Evolutionary conservation across 1,284 basidiomycete genomes (phyloP), one percentile per base, ranked within the genome.

Genomic region (Rhodotorula sp.): DNA sequence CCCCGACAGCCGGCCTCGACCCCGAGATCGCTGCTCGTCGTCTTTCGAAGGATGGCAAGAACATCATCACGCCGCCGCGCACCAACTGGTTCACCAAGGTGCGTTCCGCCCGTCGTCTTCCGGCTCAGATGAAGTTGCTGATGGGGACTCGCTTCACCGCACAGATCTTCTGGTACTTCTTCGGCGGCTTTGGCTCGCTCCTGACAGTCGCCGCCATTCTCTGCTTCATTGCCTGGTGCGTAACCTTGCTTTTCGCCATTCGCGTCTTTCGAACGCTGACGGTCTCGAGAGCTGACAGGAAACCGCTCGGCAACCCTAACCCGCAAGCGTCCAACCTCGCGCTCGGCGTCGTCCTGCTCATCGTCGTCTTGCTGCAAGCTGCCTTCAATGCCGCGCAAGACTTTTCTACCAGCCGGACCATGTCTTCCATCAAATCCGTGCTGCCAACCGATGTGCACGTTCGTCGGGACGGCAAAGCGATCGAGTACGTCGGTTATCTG

Each of bases 131-230:
- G 3, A 6, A 10, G 18, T 37, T 1, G 12, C 15, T 37, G 6
- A 37, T 12, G 37, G 8, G 37, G 37, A 37, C 37, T 37, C 37
- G 17, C 24, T 49, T 24, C 29, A n/a, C 18, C 3, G 29, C 26
- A 0, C 79, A 78, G 69, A 71, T 82, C 75, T 70, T 84, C 60
- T 77, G 77, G 44, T 84, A 83, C 78, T 72, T 83, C 29, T 82
- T 85, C 64, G 83, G 83, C 46, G 84, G 84, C 1, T 86, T 87
- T 72, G 87, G 87, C 2, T 84, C 83, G 56, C 80, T 89, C 33
- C 82, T 89, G 30, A 80, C 87, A 61, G 81, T 82, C 33, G 87
- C 84, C 55, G 78, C 80, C 33, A 79, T 84, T 60, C 77, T 84
- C 60, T 82, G 81, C 74, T 83, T 83, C 77, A 80, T 84, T 68